Base-by-base conservation (phyloP, 371 early-diverging fungal species). In the Umbelopsis sp. region DNA sequence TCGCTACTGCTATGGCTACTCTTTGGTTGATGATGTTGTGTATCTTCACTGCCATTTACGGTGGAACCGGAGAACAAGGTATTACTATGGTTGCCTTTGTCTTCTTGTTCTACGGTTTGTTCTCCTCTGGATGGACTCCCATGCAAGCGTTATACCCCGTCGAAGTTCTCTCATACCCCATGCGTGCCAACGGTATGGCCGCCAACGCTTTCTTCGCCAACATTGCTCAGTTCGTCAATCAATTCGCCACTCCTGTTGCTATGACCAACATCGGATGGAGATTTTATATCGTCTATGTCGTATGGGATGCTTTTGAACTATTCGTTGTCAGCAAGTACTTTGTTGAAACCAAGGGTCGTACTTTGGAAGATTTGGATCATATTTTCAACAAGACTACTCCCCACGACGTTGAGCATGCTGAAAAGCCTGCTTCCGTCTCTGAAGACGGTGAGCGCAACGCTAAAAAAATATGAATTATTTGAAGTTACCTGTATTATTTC, bases 331-430 rank as follows among this genome's bases (percentile, higher is more conserved):
- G 72, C 66, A 57, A 78, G 68, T 83, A 80, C 65, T 80, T 84
- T 50, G 89, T 88, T 1, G 88, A 88, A 74, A 89, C 89, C 69
- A 86, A 86, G 50, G 80, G 78, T 63, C 70, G 73, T 24, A 73
- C 84, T 18, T 74, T 87, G 41, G 88, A 87, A 72, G 79, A 87
- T 45, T 78, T 87, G 74, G 88, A 87, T 68, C 67, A 76, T 63
- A 70, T 86, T 29, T 86, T 86, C 44, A 57, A 57, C 57, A 57
- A 57, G 29, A 57, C 57, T 37, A 37, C 57, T 18, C 57, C 57
- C 6, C 57, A 57, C n/a, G 57, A 57, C 32, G 35, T 35, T 11
- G 57, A 57, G n/a, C 35, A 35, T 16, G 57, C 57, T 35, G 57
- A 57, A 16, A 57, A 57, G 37, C 35, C 57, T 4, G 37, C 6